Percentiles rank a stretch among this genome's conserved stretches.
Evolutionary conservation across 169 alveolate species (phyloP).

Genomic region (Ichthyophthirius multifiliis): DNA sequence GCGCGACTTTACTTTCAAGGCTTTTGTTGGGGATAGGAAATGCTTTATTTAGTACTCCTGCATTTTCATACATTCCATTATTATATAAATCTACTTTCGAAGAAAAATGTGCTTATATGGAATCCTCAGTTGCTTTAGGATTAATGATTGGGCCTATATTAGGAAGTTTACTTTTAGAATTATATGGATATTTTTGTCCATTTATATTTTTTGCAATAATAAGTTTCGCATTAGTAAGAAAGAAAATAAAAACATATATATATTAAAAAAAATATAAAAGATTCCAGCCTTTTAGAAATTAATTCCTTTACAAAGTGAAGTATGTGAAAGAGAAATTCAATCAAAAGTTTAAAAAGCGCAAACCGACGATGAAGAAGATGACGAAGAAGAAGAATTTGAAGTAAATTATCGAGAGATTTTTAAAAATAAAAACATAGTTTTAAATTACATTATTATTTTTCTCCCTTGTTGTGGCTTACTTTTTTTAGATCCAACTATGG

Average conservation of each 20-base stretch:
- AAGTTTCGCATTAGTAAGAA: too few relatives aligned
- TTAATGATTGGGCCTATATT: not conserved
- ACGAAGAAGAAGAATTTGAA: not conserved
- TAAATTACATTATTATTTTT: not conserved
- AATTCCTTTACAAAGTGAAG: too few relatives aligned
- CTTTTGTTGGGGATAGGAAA: not conserved
- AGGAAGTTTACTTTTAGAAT: not conserved
- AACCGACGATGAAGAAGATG: not conserved
- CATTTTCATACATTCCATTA: not conserved
- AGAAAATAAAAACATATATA: too few relatives aligned
- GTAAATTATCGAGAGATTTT: not conserved
- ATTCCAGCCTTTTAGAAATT: too few relatives aligned
- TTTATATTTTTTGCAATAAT: not conserved
- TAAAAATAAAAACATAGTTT: not conserved
- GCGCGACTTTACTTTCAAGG: not conserved
- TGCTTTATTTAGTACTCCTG: not conserved
- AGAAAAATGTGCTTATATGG: conserved; percentile 1
- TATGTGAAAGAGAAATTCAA: too few relatives aligned
- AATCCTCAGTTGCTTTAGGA: not conserved
- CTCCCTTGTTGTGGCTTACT: not conserved
- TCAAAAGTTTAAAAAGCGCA: too few relatives aligned
- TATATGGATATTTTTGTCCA: not conserved
- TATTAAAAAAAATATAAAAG: not conserved
- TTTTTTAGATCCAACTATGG: not conserved
- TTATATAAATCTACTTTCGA: not conserved